A percentile compares a stretch with the other conserved stretches of the same genome.
Evolutionary conservation across 106 monocot genomes (phyloP).

Genomic region (Xerophyta viscosa): DNA sequence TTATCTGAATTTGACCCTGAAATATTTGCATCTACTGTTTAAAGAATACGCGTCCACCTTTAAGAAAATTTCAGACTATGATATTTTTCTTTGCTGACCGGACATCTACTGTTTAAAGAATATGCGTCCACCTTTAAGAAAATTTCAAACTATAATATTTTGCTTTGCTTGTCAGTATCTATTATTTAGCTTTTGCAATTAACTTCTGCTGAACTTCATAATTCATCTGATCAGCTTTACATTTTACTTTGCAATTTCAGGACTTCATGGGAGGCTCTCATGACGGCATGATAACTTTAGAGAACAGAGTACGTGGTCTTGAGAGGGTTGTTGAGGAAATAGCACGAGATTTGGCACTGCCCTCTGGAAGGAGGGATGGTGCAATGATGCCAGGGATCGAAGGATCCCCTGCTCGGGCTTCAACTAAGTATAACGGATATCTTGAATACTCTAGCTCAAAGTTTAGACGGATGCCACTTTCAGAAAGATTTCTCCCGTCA

Average conservation of each 20-base stretch:
- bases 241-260: conserved; percentile 23
- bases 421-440: conserved; percentile 63
- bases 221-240: background rate
- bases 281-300: conserved; percentile 85
- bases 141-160: background rate
- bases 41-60: background rate
- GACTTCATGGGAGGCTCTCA: conserved; percentile 97
- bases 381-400: conserved; percentile 59
- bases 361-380: conserved; percentile 57
- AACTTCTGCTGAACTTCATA: too few species aligned
- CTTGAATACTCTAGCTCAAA: conserved; percentile 66
- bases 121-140: background rate
- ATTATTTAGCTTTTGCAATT: background rate
- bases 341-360: conserved; percentile 66
- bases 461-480: conserved; percentile 49
- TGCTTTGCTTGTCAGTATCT: background rate
- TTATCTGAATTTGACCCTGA: too few species aligned
- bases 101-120: background rate
- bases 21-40: too few species aligned
- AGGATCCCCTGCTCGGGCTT: conserved; percentile 52
- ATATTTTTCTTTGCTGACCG: background rate
- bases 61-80: background rate
- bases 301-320: conserved; percentile 83
- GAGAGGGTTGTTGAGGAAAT: conserved; percentile 96
- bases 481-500: conserved; percentile 58